phyloP scores from a whole-genome alignment of 441 rosid genomes.

The Arabidopsis hybrid region DNA sequence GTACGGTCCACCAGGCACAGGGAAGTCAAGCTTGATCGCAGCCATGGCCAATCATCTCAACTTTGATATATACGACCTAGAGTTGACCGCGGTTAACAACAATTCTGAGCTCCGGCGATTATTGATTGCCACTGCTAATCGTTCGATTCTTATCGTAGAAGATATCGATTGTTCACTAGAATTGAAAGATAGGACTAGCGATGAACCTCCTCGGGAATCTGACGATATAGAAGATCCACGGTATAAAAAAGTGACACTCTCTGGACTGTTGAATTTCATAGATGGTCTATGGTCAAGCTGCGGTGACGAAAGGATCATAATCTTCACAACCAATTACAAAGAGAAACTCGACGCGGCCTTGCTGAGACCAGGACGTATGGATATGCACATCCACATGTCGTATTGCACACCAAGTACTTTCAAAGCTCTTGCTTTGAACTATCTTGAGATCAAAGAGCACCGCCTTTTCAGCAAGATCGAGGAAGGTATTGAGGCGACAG shows the following conservation, averaged over 20 bases:
- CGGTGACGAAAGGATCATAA: conserved; percentile 58
- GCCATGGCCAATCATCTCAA: conserved; percentile 78
- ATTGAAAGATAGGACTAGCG: conserved; percentile 54
- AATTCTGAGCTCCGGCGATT: conserved; percentile 59
- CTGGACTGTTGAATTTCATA: conserved; percentile 60
- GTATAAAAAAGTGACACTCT: conserved; percentile 48
- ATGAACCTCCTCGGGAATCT: background rate
- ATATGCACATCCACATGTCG: conserved; percentile 62
- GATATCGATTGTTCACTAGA: conserved; percentile 73
- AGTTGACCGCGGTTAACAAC: conserved; percentile 49
- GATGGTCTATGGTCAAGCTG: conserved; percentile 67
- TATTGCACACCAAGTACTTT: conserved; percentile 53
- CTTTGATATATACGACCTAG: conserved; percentile 69
- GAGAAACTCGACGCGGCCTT: conserved; percentile 57
- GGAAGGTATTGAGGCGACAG: conserved; percentile 33
- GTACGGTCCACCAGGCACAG: conserved; percentile 72
- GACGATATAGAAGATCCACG: background rate
- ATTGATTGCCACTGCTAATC: conserved; percentile 66
- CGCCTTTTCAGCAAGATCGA: conserved; percentile 45
- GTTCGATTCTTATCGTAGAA: conserved; percentile 73
- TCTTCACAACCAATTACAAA: conserved; percentile 61
- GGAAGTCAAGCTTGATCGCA: conserved; percentile 75
- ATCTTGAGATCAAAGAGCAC: conserved; percentile 47
- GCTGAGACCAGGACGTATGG: conserved; percentile 65
- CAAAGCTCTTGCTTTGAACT: conserved; percentile 49